phyloP scores from a whole-genome alignment of 2,329 filamentous ascomycete species.

The Thelonectria discophora region DNA sequence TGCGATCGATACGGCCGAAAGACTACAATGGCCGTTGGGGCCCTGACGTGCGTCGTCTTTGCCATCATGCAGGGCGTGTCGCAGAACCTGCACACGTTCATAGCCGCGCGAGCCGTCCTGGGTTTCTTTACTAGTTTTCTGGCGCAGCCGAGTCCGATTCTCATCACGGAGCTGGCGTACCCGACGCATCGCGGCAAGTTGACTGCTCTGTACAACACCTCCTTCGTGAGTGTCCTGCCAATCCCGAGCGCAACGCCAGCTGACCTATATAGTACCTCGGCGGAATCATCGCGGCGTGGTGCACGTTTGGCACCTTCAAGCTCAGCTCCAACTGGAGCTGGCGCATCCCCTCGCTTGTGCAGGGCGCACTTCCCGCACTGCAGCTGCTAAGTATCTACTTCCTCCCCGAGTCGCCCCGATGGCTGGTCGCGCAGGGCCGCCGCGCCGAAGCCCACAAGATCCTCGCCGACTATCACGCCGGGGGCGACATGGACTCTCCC shows the following conservation, averaged over 20 bases:
- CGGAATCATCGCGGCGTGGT: constrained; percentile 25
- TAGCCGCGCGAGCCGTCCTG: background rate
- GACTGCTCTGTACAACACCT: constrained; percentile 33
- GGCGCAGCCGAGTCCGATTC: constrained; percentile 15
- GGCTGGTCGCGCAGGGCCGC: constrained; percentile 46
- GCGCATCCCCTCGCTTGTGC: constrained; percentile 42
- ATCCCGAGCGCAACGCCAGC: background rate
- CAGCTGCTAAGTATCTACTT: constrained; percentile 40
- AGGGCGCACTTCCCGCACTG: constrained; percentile 35
- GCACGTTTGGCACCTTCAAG: constrained; percentile 30
- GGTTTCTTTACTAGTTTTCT: constrained; percentile 16
- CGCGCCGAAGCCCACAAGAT: constrained; percentile 49
- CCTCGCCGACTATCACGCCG: constrained; percentile 52
- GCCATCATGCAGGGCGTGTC: background rate
- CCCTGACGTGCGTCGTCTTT: background rate
- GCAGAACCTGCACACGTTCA: constrained; percentile 5
- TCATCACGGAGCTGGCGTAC: constrained; percentile 27
- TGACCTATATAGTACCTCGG: constrained; percentile 28
- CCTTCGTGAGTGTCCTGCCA: constrained; percentile 33
- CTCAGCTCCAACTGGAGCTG: constrained; percentile 38
- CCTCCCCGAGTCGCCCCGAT: constrained; percentile 42
- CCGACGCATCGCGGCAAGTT: constrained; percentile 25
- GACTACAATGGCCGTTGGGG: background rate
- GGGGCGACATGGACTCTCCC: constrained; percentile 50
- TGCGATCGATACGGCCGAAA: background rate